These are phyloP conservation scores for Yueomyces sp. DNA, from an alignment of 805 yeast species.

Conservation along the genomic window DNA sequence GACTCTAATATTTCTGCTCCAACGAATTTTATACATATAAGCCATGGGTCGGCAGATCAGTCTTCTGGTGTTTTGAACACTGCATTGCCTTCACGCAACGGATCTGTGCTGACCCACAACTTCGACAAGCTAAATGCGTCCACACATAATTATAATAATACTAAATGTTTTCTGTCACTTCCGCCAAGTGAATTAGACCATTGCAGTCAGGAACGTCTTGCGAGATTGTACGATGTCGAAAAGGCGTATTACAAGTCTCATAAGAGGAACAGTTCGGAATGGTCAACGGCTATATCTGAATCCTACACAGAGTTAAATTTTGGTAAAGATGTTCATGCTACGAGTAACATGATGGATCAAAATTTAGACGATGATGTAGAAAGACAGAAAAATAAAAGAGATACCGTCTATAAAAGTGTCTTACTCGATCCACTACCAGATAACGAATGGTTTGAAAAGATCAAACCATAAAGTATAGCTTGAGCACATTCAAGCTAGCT, in stretches of 20 bases:
- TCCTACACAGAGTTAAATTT: background rate
- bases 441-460: background rate
- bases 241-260: background rate
- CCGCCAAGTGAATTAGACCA: too few relatives aligned
- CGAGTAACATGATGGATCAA: background rate
- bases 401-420: background rate
- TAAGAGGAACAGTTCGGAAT: background rate
- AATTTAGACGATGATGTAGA: background rate
- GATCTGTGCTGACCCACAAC: too few relatives aligned
- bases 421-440: background rate
- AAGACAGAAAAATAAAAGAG: too few relatives aligned
- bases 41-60: too few relatives aligned
- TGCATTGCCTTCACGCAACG: too few relatives aligned
- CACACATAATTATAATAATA: too few relatives aligned
- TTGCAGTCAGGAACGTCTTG: background rate
- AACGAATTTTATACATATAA: too few relatives aligned
- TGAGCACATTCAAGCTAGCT: background rate
- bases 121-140: too few relatives aligned
- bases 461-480: background rate
- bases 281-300: background rate
- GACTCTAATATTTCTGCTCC: too few relatives aligned
- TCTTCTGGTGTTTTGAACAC: too few relatives aligned
- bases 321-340: background rate
- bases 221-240: background rate
- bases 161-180: too few relatives aligned